Base-by-base conservation (phyloP, 805 yeast genomes). In the Starmerella geochares region DNA sequence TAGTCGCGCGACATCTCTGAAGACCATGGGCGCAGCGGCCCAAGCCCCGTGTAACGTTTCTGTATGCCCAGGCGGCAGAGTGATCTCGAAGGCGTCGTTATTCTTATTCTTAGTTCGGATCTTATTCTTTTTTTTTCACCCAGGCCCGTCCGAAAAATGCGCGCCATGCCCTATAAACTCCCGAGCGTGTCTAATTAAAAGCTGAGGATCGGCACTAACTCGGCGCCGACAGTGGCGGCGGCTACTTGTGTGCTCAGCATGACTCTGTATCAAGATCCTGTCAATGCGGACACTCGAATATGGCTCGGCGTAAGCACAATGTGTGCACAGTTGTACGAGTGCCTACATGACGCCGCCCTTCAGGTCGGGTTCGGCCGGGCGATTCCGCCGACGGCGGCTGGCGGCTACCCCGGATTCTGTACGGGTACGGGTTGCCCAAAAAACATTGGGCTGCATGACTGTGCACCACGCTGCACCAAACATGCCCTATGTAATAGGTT, bases 351-450 rank as follows among this genome's bases (percentile, higher is more conserved):
- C n/a, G n/a, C n/a, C n/a, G n/a, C n/a, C n/a, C 29, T 27, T 27
- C 29, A 27, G 8, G 8, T 27, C 29, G 29, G 11, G 29, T 9
- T 8, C 8, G 8, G 21, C 16, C 37, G 37, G 37, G 37, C 23
- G 21, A 33, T 33, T 17, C 21, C 37, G 37, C 37, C 37, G 35
- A 14, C 35, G 37, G 37, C 19, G 37, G 21, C 37, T 33, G 37
- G 37, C 40, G 25, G 40, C 40, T 37, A 37, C 40, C 40, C 40
- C 40, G 27, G 40, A 37, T 37, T 37, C 13, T 37, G 40, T 27
- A 13, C 7, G 40, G 40, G 40, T 9, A 37, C 16, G 40, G 40
- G 37, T 11, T n/a, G 6, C 2, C 17, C 40, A 37, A 37, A 37
- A 37, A 37, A 37, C 40, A 37, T 20, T 37, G 40, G 25, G 6